Evolutionary conservation across 116 monocot species (phyloP).

Genomic region (Posidonia oceanica): DNA sequence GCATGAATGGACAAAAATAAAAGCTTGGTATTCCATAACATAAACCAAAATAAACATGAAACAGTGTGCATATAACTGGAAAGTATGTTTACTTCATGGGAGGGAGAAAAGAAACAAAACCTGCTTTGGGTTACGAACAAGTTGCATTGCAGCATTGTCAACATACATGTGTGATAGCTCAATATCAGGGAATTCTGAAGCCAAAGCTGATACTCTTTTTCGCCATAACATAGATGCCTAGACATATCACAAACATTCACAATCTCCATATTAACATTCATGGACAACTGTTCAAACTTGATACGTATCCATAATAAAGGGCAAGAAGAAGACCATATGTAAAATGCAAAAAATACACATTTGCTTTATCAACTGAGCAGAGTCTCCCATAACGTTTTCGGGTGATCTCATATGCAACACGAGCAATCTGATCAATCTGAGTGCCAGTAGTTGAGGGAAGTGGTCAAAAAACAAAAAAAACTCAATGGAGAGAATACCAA

Average conservation of each 20-base stretch:
- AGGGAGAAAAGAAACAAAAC: conserved; percentile 17
- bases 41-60: neutral
- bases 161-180: conserved; percentile 91
- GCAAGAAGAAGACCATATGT: too few relatives aligned
- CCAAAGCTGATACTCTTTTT: conserved; percentile 56
- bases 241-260: neutral
- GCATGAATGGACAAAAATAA: neutral
- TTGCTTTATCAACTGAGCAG: conserved; percentile 96
- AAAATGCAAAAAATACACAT: conserved; percentile 38
- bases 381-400: conserved; percentile 59
- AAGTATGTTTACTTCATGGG: too few relatives aligned
- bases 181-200: conserved; percentile 72
- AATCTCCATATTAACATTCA: neutral
- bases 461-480: neutral
- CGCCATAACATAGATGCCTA: conserved; percentile 94
- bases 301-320: too few relatives aligned
- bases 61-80: too few relatives aligned
- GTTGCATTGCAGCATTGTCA: conserved; percentile 94
- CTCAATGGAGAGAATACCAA: neutral
- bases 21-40: neutral
- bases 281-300: too few relatives aligned
- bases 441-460: neutral
- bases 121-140: conserved; percentile 92
- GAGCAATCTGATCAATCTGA: conserved; percentile 89
- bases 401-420: conserved; percentile 85